Base-by-base conservation (phyloP, 331 rosid genomes). In the Malus hybrid region DNA sequence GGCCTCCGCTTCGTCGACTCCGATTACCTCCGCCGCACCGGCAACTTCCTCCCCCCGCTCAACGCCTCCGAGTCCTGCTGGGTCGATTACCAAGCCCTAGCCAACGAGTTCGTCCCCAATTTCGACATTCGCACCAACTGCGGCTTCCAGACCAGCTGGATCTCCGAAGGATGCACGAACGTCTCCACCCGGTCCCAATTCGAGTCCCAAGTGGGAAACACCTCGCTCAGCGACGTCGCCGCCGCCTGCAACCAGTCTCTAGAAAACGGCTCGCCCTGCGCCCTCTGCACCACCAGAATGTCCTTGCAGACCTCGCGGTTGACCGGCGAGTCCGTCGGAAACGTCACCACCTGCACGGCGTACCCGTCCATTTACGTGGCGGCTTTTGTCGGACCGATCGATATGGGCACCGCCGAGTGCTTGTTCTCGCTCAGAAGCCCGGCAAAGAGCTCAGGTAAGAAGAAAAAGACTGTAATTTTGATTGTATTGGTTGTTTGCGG, bases 371-470 rank as follows among this genome's bases (percentile, higher is more conserved):
- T 93, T 24, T 93, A 89, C 52, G 89, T 92, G 6, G 97, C 96
- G 12, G 97, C 96, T 22, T 85, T 86, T 19, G 81, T 83, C 19
- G 93, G 98, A 0, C 98, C 98, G 3, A 20, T 85, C n/a, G 91
- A 91, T 33, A 18, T 2, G 12, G 97, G 97, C 11, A 91, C 93
- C 15, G 87, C 84, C 15, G 39, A 72, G 78, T 93, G 98, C 80
- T 29, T 91, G 44, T 93, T 91, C 83, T 0, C 12, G 7, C 76
- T 91, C 18, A 29, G 75, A 20, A 69, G 76, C 28, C 5, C 66
- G 6, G 55, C 84, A 2, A 6, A 57, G 15, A 5, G 69, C 6
- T 72, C 87, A 3, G 70, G 79, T 26, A 74, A 76, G 75, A 83
- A 48, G 53, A 71, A 61, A 22, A 85, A 55, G 72, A 42, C 79